Evolutionary conservation across 225 moss, liverwort and hornwort genomes (phyloP).

Genomic region (Pseudisothecium myosuroides): DNA sequence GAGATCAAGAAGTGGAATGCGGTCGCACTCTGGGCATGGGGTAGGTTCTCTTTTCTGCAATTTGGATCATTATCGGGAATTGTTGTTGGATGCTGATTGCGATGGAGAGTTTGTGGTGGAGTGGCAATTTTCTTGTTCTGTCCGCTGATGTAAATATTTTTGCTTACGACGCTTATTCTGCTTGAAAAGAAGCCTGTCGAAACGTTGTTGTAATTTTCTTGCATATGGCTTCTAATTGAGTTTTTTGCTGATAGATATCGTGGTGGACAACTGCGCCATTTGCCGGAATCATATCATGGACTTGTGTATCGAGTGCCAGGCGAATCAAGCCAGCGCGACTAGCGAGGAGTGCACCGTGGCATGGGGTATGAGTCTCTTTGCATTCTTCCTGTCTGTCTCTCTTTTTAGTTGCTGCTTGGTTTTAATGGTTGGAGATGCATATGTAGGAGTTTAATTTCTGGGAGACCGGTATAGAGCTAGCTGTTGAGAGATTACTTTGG

Average conservation of each 20-base stretch:
- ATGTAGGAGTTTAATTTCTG: not conserved
- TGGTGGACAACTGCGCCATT: too few relatives aligned
- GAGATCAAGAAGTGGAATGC: constrained; percentile 99
- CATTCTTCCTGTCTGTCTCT: too few relatives aligned
- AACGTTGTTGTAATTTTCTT: not conserved
- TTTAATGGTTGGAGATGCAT: not conserved
- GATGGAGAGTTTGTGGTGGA: not conserved
- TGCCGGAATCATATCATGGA: too few relatives aligned
- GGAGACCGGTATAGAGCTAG: not conserved
- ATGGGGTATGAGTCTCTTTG: too few relatives aligned
- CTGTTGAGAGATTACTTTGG: not conserved
- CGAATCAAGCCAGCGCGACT: too few relatives aligned
- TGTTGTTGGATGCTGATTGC: not conserved
- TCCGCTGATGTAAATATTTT: not conserved
- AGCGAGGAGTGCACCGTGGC: too few relatives aligned
- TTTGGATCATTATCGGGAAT: not conserved
- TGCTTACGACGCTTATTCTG: not conserved
- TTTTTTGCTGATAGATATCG: too few relatives aligned
- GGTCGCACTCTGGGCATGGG: constrained; percentile 93
- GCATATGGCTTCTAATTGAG: not conserved
- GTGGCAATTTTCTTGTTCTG: not conserved
- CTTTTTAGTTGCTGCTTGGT: not conserved
- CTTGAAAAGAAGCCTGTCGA: not conserved
- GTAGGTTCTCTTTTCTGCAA: not conserved
- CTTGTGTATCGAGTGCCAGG: too few relatives aligned